These are phyloP conservation scores for Lablab purpureus DNA, from an alignment of 306 rosid genomes.

Conservation along the genomic window DNA sequence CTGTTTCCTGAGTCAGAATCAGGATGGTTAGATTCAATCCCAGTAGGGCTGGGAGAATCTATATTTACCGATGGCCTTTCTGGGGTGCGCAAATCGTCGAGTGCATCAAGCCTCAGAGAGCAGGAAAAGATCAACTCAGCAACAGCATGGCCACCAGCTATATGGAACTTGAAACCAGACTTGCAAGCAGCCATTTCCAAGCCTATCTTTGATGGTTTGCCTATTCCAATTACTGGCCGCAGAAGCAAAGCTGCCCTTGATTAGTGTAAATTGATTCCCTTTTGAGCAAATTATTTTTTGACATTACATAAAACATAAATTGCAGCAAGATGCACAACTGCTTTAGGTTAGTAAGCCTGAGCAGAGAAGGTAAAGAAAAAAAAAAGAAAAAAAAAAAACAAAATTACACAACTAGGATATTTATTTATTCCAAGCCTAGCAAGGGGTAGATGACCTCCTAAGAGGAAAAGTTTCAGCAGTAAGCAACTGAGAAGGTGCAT, in stretches of 20 bases:
- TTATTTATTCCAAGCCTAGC: constrained; percentile 46
- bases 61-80: constrained; percentile 57
- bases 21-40: constrained; percentile 67
- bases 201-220: constrained; percentile 87
- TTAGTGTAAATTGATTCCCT: constrained; percentile 50
- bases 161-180: constrained; percentile 78
- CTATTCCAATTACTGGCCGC: constrained; percentile 82
- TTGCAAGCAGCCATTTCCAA: constrained; percentile 69
- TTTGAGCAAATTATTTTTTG: constrained; percentile 52
- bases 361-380: constrained; percentile 6
- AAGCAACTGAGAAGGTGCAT: constrained; percentile 40
- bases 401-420: constrained; percentile 52
- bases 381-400: background rate
- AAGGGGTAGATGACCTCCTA: constrained; percentile 24
- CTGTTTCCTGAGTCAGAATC: constrained; percentile 63
- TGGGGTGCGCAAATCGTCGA: constrained; percentile 71
- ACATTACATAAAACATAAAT: constrained; percentile 46
- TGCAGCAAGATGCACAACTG: constrained; percentile 48
- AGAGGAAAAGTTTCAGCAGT: constrained; percentile 23
- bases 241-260: constrained; percentile 86
- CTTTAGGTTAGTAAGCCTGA: constrained; percentile 40
- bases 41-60: constrained; percentile 79
- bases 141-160: constrained; percentile 65
- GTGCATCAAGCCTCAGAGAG: constrained; percentile 76
- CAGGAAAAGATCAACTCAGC: constrained; percentile 64